phyloP scores from a whole-genome alignment of 2,329 filamentous ascomycete species.

The Apiospora saccharicola region DNA sequence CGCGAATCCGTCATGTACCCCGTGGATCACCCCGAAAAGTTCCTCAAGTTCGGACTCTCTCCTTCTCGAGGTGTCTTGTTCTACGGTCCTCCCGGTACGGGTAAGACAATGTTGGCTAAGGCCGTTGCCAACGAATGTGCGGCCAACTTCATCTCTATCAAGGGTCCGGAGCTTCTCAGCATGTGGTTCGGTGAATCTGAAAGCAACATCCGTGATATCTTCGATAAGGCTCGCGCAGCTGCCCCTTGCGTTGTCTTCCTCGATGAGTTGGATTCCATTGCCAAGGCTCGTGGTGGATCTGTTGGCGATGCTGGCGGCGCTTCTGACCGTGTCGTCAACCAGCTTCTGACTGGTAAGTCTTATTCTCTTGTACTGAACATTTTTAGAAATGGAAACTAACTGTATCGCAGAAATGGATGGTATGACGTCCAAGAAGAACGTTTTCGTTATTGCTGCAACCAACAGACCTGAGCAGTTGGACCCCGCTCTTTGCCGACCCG shows the following conservation, averaged over 20 bases:
- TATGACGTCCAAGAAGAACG: conserved; percentile 99
- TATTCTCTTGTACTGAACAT: not conserved
- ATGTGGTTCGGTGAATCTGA: conserved; percentile 99
- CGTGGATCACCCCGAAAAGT: conserved; percentile 98
- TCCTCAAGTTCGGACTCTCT: conserved; percentile 99
- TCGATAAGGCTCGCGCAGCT: conserved; percentile 98
- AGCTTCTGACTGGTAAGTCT: conserved; percentile 90
- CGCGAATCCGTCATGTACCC: conserved; percentile 99
- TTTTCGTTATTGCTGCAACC: conserved; percentile 98
- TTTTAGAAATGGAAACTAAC: not conserved
- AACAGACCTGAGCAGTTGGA: conserved; percentile 99
- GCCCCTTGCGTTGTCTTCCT: conserved; percentile 99
- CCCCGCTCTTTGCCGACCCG: conserved; percentile 95
- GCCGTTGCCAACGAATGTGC: conserved; percentile 99
- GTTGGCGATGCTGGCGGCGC: conserved; percentile 96
- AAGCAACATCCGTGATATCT: conserved; percentile 99
- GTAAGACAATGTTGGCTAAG: conserved; percentile 99
- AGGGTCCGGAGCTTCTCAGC: conserved; percentile 96
- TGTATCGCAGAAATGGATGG: conserved; percentile 87
- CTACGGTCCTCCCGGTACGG: conserved; percentile 98
- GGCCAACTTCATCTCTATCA: conserved; percentile 99
- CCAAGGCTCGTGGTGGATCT: conserved; percentile 98
- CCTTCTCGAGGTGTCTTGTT: conserved; percentile 98
- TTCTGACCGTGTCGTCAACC: conserved; percentile 99
- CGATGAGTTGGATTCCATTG: conserved; percentile 97